These are phyloP conservation scores for Coprinopsis marcescibilis DNA, from an alignment of 768 basidiomycete genomes.

Conservation along the genomic window DNA sequence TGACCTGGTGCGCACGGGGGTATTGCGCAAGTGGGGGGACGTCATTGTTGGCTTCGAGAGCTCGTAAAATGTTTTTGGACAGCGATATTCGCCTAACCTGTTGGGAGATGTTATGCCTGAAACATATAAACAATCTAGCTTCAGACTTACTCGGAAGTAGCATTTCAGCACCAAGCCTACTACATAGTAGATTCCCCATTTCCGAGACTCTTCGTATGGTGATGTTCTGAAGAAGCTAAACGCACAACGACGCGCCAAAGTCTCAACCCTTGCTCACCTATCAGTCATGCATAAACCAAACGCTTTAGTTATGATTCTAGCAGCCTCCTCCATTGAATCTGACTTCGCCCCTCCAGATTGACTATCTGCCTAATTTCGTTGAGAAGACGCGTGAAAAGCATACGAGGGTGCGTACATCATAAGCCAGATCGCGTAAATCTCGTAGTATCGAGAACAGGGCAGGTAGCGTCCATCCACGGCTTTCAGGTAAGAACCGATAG, in stretches of 20 bases:
- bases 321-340: slow-evolving; percentile 81
- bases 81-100: slow-evolving; percentile 90
- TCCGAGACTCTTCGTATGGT: slow-evolving; percentile 67
- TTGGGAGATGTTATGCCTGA: slow-evolving; percentile 1
- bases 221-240: slow-evolving; percentile 42
- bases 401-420: slow-evolving; percentile 51
- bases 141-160: slow-evolving; percentile 77
- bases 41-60: slow-evolving; percentile 79
- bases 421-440: slow-evolving; percentile 80
- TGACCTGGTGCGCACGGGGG: slow-evolving; percentile 88
- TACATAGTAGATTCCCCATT: slow-evolving; percentile 91
- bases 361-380: slow-evolving; percentile 46
- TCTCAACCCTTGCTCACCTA: no score
- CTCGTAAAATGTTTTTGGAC: slow-evolving; percentile 87
- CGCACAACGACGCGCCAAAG: neutral
- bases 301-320: slow-evolving; percentile 80
- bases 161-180: slow-evolving; percentile 88
- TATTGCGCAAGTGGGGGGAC: slow-evolving; percentile 72
- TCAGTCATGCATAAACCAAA: slow-evolving; percentile 89
- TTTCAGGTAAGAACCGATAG: slow-evolving; percentile 71
- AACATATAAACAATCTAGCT: neutral
- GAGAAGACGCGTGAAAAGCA: neutral
- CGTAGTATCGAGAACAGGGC: slow-evolving; percentile 75
- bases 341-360: slow-evolving; percentile 50
- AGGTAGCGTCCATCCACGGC: slow-evolving; percentile 83